A percentile compares a stretch with the other conserved stretches of the same genome.
phyloP scores from a whole-genome alignment of 2,329 filamentous ascomycete species.

The Trichoderma aggressivum region DNA sequence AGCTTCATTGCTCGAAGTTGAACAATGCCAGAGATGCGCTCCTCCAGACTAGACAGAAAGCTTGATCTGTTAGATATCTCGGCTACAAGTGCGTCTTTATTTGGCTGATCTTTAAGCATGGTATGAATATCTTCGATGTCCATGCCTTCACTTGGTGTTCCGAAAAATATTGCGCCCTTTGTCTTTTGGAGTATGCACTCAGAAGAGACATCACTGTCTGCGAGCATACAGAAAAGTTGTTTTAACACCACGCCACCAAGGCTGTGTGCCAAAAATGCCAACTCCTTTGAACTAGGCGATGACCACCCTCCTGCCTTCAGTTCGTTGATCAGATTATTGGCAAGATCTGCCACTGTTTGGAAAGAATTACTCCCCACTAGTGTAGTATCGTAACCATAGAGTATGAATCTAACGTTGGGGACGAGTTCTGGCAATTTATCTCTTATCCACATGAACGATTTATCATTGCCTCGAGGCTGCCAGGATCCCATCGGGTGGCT shows the following conservation, averaged over 20 bases:
- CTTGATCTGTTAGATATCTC: not conserved
- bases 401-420: not conserved
- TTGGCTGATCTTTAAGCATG: not conserved
- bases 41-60: not conserved
- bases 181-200: not conserved
- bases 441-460: constrained; percentile 20
- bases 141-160: not conserved
- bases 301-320: not conserved
- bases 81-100: not conserved
- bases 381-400: constrained; percentile 17
- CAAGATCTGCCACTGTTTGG: not conserved
- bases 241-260: constrained; percentile 7
- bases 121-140: not conserved
- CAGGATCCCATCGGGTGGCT: constrained; percentile 20
- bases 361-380: not conserved
- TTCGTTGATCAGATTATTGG: not conserved
- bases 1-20: not conserved
- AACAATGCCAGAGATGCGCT: not conserved
- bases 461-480: constrained; percentile 9
- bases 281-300: not conserved
- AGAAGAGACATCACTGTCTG: not conserved
- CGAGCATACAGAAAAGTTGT: not conserved
- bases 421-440: not conserved
- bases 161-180: not conserved
- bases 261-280: not conserved